These are phyloP conservation scores for Zychaea mexicana DNA, from an alignment of 371 early-diverging fungal species.

Conservation along the genomic window DNA sequence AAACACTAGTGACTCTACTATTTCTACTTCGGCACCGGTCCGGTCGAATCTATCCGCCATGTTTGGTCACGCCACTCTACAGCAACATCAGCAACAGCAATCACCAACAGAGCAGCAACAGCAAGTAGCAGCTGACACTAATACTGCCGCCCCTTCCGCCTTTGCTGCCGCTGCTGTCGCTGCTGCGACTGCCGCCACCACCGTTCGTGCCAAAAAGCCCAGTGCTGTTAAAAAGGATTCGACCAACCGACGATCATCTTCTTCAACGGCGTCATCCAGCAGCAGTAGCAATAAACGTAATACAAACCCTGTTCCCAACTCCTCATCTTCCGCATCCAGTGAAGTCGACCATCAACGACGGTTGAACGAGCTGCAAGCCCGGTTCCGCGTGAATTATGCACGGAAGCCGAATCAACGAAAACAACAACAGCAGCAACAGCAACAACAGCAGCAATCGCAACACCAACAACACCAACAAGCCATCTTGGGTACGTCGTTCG, in stretches of 20 bases:
- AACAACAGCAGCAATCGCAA: neutral
- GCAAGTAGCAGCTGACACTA: neutral
- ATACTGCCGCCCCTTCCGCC: neutral
- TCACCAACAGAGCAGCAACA: neutral
- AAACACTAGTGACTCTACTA: neutral
- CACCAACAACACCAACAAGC: neutral
- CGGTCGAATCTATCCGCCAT: slow-evolving; percentile 26
- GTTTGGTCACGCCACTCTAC: slow-evolving; percentile 11
- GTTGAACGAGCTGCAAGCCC: slow-evolving; percentile 31
- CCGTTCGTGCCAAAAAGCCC: neutral
- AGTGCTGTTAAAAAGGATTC: neutral
- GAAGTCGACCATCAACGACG: slow-evolving; percentile 28
- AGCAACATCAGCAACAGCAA: slow-evolving; percentile 6
- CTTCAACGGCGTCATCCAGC: neutral
- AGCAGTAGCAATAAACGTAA: slow-evolving; percentile 4
- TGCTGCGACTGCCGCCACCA: neutral
- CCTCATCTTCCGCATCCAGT: neutral
- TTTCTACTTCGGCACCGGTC: slow-evolving; percentile 5
- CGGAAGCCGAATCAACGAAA: slow-evolving; percentile 21
- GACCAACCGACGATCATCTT: neutral
- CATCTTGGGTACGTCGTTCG: neutral
- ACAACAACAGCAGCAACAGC: neutral
- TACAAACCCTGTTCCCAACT: slow-evolving; percentile 7
- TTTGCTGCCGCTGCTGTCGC: slow-evolving; percentile 3
- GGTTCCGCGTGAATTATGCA: slow-evolving; percentile 35